Conservation (phyloP, 2,329 filamentous ascomycete species). For the Graphilbum ipis-grandicollis region DNA sequence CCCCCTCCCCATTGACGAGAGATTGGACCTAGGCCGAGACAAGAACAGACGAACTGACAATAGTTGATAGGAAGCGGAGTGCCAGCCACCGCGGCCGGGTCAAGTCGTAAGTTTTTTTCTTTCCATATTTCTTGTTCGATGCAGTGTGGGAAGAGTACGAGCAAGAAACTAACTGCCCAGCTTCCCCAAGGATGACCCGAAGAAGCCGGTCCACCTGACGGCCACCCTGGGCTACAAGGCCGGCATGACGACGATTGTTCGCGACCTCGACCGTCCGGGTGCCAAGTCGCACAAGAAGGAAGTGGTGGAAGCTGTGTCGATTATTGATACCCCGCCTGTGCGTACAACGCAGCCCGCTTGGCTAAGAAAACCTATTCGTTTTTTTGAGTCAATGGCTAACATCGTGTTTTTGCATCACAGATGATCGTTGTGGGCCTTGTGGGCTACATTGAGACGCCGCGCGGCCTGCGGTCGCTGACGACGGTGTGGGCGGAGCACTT, state of each 20-base stretch:
- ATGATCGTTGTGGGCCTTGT: slow-evolving; percentile 99
- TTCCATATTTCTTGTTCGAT: too few species aligned
- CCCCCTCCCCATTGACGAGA: too few species aligned
- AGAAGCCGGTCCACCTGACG: slow-evolving; percentile 98
- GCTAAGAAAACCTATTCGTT: slow-evolving; percentile 15
- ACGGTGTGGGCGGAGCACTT: slow-evolving; percentile 99
- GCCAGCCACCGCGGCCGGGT: slow-evolving; percentile 36
- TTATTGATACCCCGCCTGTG: slow-evolving; percentile 93
- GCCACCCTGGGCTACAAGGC: slow-evolving; percentile 99
- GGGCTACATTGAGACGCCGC: slow-evolving; percentile 99
- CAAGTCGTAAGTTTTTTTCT: slow-evolving; percentile 94
- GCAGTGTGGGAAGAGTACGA: too few species aligned
- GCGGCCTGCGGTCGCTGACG: slow-evolving; percentile 96
- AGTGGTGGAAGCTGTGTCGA: slow-evolving; percentile 72
- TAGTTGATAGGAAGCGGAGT: slow-evolving; percentile 9
- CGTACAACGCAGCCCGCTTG: slow-evolving; percentile 70
- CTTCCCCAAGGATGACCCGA: slow-evolving; percentile 99
- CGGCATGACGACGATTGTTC: slow-evolving; percentile 99
- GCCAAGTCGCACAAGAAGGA: slow-evolving; percentile 99
- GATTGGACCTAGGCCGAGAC: too few species aligned
- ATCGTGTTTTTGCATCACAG: slow-evolving; percentile 46
- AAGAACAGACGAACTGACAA: slow-evolving; percentile 5
- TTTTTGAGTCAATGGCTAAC: slow-evolving; percentile 52
- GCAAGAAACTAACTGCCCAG: slow-evolving; percentile 26
- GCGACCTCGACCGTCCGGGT: slow-evolving; percentile 96